A percentile compares a stretch with the other conserved stretches of the same genome.
Conservation (phyloP, 768 basidiomycete species). For the Psilocybe tampanensis region DNA sequence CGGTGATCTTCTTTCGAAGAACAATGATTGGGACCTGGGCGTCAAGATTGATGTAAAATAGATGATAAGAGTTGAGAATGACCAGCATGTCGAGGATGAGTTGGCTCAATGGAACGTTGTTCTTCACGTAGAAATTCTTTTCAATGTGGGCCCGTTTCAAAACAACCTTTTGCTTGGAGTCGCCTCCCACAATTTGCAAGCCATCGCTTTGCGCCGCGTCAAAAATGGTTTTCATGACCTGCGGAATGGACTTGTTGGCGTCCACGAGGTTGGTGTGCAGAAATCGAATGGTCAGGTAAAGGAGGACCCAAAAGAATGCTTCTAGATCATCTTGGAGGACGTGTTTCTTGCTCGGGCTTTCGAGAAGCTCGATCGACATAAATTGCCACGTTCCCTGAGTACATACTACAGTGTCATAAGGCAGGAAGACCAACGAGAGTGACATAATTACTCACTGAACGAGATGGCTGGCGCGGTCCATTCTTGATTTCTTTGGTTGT, state of each 20-base stretch:
- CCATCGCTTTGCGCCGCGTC: background rate
- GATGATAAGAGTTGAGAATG: background rate
- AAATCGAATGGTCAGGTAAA: background rate
- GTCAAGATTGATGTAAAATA: background rate
- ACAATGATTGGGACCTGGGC: background rate
- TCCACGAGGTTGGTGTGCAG: background rate
- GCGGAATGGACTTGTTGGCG: background rate
- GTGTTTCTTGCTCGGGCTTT: constrained; percentile 12
- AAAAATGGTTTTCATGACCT: background rate
- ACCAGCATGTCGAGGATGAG: background rate
- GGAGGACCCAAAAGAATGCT: background rate
- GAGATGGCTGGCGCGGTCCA: background rate
- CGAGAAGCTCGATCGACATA: constrained; percentile 25
- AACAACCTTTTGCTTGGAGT: background rate
- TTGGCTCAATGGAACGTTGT: background rate
- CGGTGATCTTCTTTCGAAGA: background rate
- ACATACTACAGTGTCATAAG: background rate
- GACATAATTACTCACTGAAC: constrained; percentile 11
- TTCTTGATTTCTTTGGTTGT: background rate
- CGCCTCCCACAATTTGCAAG: background rate
- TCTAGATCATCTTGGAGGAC: background rate
- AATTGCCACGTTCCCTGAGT: constrained; percentile 32
- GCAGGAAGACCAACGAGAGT: background rate
- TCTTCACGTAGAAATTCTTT: background rate
- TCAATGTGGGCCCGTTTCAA: background rate